Evolutionary conservation across 495 filamentous ascomycete genomes (phyloP).

Genomic region (Aspergillus diversus): DNA sequence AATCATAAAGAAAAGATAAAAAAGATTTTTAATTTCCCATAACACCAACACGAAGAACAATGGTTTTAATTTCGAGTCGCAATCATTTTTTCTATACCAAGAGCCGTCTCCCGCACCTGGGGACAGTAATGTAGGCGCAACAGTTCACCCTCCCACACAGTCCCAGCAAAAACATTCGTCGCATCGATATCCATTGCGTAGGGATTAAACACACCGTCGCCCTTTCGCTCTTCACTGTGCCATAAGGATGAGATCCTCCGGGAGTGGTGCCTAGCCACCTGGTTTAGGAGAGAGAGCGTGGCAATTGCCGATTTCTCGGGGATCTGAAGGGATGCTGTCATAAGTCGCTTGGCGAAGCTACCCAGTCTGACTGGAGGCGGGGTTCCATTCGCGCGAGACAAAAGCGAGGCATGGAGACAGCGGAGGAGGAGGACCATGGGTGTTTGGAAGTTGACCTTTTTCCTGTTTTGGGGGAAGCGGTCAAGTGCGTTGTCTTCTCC

Average conservation of each 20-base stretch:
- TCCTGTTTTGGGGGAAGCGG: slow-evolving; percentile 28
- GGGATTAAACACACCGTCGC: slow-evolving; percentile 70
- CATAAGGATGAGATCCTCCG: slow-evolving; percentile 72
- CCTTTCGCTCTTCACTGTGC: slow-evolving; percentile 88
- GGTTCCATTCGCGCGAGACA: slow-evolving; percentile 52
- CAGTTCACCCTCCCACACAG: slow-evolving; percentile 92
- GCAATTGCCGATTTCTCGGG: slow-evolving; percentile 87
- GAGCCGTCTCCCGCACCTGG: slow-evolving; percentile 76
- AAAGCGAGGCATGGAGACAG: slow-evolving; percentile 74
- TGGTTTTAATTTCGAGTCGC: slow-evolving; percentile 33
- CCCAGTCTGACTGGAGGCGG: slow-evolving; percentile 80
- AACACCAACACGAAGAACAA: slow-evolving; percentile 2
- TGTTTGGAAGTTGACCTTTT: slow-evolving; percentile 90
- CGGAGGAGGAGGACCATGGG: slow-evolving; percentile 88
- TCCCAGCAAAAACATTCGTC: slow-evolving; percentile 86
- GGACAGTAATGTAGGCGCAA: slow-evolving; percentile 84
- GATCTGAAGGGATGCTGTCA: slow-evolving; percentile 77
- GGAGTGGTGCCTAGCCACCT: slow-evolving; percentile 73
- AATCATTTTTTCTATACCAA: slow-evolving; percentile 69
- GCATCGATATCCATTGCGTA: slow-evolving; percentile 65
- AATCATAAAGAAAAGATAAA: slow-evolving; percentile 11
- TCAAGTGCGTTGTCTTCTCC: slow-evolving; percentile 22
- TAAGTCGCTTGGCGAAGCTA: slow-evolving; percentile 89
- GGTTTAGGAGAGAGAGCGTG: slow-evolving; percentile 69
- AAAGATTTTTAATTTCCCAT: slow-evolving; percentile 3